Evolutionary conservation across 2,329 filamentous ascomycete genomes (phyloP).

Genomic region (Raffaelea ambrosiae): DNA sequence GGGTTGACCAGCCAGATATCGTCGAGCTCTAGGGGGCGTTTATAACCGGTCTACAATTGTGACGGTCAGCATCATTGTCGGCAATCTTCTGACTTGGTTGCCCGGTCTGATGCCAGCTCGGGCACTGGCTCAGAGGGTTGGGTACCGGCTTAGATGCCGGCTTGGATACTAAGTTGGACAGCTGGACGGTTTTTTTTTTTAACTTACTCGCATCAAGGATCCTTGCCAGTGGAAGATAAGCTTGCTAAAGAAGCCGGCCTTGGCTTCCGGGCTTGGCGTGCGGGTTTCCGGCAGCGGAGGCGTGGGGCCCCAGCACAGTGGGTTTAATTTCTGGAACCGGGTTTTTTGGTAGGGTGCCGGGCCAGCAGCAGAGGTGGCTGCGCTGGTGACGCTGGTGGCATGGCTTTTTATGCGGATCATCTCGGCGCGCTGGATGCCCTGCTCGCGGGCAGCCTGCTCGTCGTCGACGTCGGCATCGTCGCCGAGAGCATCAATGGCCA

Average conservation of each 20-base stretch:
- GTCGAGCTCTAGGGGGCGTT: constrained; percentile 69
- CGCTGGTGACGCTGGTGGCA: constrained; percentile 44
- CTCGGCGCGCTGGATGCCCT: constrained; percentile 15
- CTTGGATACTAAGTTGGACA: too few species aligned
- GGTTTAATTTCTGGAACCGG: constrained; percentile 58
- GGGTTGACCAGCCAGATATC: constrained; percentile 91
- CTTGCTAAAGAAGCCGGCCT: constrained; percentile 63
- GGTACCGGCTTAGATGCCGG: too few species aligned
- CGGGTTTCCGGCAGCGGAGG: constrained; percentile 48
- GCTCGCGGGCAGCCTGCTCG: not conserved
- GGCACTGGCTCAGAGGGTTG: too few species aligned
- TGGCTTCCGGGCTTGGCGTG: constrained; percentile 57
- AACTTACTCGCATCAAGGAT: constrained; percentile 67
- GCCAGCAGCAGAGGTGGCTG: constrained; percentile 1
- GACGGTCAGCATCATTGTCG: too few species aligned
- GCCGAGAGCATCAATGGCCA: constrained; percentile 21
- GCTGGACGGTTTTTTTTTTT: not conserved
- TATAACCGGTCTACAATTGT: constrained; percentile 73
- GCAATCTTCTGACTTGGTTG: constrained; percentile 3
- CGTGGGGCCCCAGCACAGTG: constrained; percentile 48
- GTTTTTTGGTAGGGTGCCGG: constrained; percentile 29
- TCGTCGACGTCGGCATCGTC: constrained; percentile 22
- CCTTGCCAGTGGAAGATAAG: constrained; percentile 88
- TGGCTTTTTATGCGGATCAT: constrained; percentile 39
- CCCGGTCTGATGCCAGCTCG: not conserved